Conservation (phyloP, 164 flowering plant genomes). For the Tinospora cordifolia region DNA sequence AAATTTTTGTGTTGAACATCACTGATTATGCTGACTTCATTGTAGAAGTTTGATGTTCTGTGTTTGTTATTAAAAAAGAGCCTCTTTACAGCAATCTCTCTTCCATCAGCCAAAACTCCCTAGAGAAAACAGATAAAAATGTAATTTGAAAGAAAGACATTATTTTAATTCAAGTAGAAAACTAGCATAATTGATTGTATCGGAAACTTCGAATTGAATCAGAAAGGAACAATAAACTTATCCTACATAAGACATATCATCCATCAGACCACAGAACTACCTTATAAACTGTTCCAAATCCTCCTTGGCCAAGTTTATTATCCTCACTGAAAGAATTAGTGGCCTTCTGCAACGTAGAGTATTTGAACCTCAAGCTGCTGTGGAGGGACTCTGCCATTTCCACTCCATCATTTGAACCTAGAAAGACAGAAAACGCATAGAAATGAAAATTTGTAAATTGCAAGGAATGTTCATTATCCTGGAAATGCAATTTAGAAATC, state of each 20-base stretch:
- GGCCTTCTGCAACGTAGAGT: conserved; percentile 36
- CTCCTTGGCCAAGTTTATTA: conserved; percentile 44
- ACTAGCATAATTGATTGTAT: not conserved
- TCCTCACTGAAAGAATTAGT: conserved; percentile 28
- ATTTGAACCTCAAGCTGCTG: conserved; percentile 51
- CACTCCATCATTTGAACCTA: conserved; percentile 43
- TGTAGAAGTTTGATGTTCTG: conserved; percentile 21
- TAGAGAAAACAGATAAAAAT: conserved; percentile 4
- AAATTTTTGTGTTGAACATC: conserved; percentile 38
- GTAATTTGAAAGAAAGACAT: not conserved
- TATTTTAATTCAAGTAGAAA: not conserved
- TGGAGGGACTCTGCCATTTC: conserved; percentile 49
- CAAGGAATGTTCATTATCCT: too few species aligned
- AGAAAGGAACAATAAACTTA: conserved; percentile 3
- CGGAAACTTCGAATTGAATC: conserved; percentile 21
- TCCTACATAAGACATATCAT: not conserved
- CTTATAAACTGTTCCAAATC: conserved; percentile 42
- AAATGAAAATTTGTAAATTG: not conserved
- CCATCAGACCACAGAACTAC: conserved; percentile 24
- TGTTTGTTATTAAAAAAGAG: conserved; percentile 20
- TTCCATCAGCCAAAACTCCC: conserved; percentile 44
- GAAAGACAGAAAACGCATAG: not conserved
- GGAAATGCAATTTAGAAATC: not conserved
- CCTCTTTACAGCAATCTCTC: conserved; percentile 49
- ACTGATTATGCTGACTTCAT: conserved; percentile 39